phyloP scores from a whole-genome alignment of 805 yeast species.

The Starmerella geochares region DNA sequence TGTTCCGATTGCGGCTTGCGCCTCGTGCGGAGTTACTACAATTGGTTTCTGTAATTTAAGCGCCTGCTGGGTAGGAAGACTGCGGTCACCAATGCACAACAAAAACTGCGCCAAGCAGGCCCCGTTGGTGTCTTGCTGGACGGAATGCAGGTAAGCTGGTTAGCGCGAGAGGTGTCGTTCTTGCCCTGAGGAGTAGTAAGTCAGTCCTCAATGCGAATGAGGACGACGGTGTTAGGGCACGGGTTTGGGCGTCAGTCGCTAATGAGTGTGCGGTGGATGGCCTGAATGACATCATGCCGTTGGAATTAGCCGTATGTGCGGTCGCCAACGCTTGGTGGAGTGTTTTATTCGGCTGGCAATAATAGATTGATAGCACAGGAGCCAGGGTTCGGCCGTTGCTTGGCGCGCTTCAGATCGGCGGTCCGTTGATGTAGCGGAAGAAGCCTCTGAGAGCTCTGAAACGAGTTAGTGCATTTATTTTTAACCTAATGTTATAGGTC shows the following conservation, averaged over 20 bases:
- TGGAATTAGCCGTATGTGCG: background rate
- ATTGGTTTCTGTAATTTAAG: background rate
- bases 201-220: background rate
- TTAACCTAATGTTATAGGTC: too few relatives aligned
- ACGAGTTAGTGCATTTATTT: too few relatives aligned
- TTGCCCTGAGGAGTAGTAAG: background rate
- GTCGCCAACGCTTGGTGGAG: too few relatives aligned
- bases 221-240: background rate
- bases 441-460: too few relatives aligned
- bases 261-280: background rate
- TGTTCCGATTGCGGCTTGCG: background rate
- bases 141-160: background rate
- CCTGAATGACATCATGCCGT: constrained; percentile 2
- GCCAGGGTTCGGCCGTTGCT: too few relatives aligned
- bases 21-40: background rate
- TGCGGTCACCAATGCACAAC: background rate
- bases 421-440: too few relatives aligned
- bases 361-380: too few relatives aligned
- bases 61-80: background rate
- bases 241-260: background rate
- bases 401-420: too few relatives aligned
- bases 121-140: too few relatives aligned
- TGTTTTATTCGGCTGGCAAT: too few relatives aligned
- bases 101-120: too few relatives aligned
- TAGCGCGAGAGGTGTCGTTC: background rate